Percentiles rank a stretch among this genome's conserved stretches.
Conservation (phyloP, 805 yeast species). For the Yueomyces sinensis region DNA sequence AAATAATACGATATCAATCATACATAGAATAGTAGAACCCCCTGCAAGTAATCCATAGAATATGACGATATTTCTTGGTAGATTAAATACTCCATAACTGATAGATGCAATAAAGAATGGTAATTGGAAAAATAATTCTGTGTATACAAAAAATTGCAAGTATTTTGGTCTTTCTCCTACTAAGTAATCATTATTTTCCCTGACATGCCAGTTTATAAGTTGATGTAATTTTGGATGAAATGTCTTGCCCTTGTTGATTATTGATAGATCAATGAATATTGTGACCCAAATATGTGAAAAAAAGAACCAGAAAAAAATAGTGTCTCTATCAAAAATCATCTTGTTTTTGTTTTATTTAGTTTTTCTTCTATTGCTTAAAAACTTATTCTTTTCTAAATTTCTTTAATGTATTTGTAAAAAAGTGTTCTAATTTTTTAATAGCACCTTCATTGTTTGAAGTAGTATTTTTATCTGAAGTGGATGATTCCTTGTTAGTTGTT, state of each 20-base stretch:
- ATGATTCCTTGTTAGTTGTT: background rate
- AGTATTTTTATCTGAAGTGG: background rate
- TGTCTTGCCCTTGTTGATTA: background rate
- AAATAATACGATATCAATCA: background rate
- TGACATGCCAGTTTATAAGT: background rate
- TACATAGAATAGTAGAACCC: background rate
- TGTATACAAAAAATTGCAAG: background rate
- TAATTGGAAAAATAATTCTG: background rate
- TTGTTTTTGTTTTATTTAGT: background rate
- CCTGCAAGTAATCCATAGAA: background rate
- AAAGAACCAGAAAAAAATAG: background rate
- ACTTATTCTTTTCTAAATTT: conserved; percentile 18
- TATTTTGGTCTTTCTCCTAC: background rate
- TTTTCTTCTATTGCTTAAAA: background rate
- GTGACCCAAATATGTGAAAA: background rate
- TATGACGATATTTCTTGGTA: background rate
- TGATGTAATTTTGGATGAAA: background rate
- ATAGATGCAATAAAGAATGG: background rate
- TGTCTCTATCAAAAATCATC: background rate
- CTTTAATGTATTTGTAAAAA: conserved; percentile 43
- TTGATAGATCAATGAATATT: background rate
- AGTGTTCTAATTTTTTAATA: conserved; percentile 39
- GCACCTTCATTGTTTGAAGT: conserved; percentile 11
- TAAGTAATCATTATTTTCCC: background rate
- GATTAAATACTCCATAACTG: background rate